These are phyloP conservation scores for Cercophora sp. DNA, from an alignment of 495 filamentous ascomycete species.

Conservation along the genomic window DNA sequence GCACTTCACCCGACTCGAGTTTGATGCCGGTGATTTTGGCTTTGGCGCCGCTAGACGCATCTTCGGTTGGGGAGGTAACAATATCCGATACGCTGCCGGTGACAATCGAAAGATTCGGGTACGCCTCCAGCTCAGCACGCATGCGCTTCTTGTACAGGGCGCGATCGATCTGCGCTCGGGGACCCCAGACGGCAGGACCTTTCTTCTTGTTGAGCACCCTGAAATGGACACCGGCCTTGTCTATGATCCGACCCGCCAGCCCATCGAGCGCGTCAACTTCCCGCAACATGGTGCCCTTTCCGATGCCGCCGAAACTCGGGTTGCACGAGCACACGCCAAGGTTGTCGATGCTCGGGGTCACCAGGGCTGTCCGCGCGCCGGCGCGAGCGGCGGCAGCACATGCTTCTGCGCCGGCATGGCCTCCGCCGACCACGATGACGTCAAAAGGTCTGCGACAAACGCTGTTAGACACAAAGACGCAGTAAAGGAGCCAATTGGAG, in stretches of 20 bases:
- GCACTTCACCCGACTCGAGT: conserved; percentile 82
- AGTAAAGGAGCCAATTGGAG: not conserved
- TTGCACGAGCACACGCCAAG: conserved; percentile 97
- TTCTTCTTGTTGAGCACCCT: conserved; percentile 81
- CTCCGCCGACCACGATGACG: conserved; percentile 92
- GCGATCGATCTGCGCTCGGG: conserved; percentile 92
- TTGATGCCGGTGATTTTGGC: conserved; percentile 80
- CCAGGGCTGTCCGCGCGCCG: conserved; percentile 82
- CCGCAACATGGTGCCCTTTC: conserved; percentile 95
- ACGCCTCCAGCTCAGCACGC: conserved; percentile 76
- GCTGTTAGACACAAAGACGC: not conserved
- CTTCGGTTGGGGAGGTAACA: conserved; percentile 56
- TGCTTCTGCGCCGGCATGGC: conserved; percentile 92
- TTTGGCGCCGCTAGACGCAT: conserved; percentile 49
- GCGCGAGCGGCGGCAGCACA: conserved; percentile 88
- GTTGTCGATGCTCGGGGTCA: conserved; percentile 83
- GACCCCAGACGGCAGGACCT: conserved; percentile 95
- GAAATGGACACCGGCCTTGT: conserved; percentile 93
- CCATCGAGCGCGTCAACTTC: conserved; percentile 96
- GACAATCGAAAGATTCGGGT: conserved; percentile 72
- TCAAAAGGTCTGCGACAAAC: conserved; percentile 62
- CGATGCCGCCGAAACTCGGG: conserved; percentile 94
- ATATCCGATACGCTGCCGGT: conserved; percentile 92
- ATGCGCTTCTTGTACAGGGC: conserved; percentile 87
- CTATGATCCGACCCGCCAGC: conserved; percentile 80